These are phyloP conservation scores for Cystoisospora suis DNA, from an alignment of 169 alveolate species.

Conservation along the genomic window DNA sequence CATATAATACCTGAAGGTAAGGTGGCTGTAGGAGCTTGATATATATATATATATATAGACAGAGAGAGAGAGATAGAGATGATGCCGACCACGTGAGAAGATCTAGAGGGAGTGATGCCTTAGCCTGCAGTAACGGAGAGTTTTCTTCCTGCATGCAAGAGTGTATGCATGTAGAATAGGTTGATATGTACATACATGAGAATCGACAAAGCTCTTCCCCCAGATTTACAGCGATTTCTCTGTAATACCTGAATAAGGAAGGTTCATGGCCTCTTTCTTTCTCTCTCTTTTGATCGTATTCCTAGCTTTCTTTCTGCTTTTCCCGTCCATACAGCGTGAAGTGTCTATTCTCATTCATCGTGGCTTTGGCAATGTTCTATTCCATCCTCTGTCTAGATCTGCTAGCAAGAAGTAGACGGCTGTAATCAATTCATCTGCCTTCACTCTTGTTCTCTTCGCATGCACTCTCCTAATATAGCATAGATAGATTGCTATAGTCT, in stretches of 20 bases:
- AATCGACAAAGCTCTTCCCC: not conserved
- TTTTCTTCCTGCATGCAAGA: too few species aligned
- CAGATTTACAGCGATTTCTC: not conserved
- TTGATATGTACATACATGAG: not conserved
- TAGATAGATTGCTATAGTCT: too few species aligned
- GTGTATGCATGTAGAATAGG: too few species aligned
- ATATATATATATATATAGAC: not conserved
- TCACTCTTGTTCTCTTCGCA: not conserved
- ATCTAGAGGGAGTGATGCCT: too few species aligned
- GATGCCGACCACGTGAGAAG: not conserved
- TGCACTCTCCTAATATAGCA: too few species aligned
- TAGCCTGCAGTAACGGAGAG: too few species aligned
- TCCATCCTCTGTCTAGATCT: not conserved
- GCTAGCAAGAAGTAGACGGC: not conserved
- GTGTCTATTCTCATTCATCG: slow-evolving; percentile 91
- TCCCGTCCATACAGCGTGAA: slow-evolving; percentile 73
- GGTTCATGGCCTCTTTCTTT: slow-evolving; percentile 76
- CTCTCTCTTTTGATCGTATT: not conserved
- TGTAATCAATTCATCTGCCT: not conserved
- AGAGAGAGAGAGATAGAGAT: not conserved
- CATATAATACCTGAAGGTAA: not conserved
- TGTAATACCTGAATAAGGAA: not conserved
- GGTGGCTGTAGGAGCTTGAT: not conserved
- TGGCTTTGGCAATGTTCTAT: slow-evolving; percentile 89
- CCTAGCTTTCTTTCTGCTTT: not conserved